Evolutionary conservation across 768 basidiomycete genomes (phyloP), one percentile per base, ranked within the genome.

Genomic region (Chiua virens): DNA sequence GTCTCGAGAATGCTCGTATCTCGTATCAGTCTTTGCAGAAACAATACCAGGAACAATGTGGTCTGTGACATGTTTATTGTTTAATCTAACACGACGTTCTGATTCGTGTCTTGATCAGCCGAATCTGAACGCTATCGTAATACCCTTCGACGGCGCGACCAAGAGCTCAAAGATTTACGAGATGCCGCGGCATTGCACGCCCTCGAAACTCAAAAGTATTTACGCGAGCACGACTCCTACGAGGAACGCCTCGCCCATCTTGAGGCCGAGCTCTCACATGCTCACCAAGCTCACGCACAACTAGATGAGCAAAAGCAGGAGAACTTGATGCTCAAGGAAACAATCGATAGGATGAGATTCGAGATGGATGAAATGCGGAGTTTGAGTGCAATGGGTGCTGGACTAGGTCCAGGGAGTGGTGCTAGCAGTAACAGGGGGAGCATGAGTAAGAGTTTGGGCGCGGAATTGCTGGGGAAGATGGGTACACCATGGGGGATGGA

Each of bases 271-370:
- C 77, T 98, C 3, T 66, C 67, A 4, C 62, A 80, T 22, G 89
- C 92, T 5, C 82, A 86, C 45, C 79, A 83, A 58, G 85, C 87
- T 1, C 85, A 90, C 47, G 79, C 75, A 0, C 80, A 83, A 52
- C 78, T 97, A 34, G 92, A 95, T 52, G 86, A 89, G 59, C 95
- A 98, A 75, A 97, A 97, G 73, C 90, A 92, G 61, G 92, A 95
- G 75, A 98, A 97, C 62, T 65, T 96, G 57, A 71, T 92, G 63
- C 76, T 98, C 53, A 96, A 96, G 65, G 95, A 98, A 76, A 97
- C 94, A 2, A 98, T 98, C 58, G 94, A 97, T 65, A 80, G 93
- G 42, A 86, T 97, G 81, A 79, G 91, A 28, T 96, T 87, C 57
- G 95, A 98, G 61, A 83, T 98, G 78, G 94, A 98, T 59, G 92